Evolutionary conservation across 768 basidiomycete genomes (phyloP).

Genomic region (Naematelia encephala): DNA sequence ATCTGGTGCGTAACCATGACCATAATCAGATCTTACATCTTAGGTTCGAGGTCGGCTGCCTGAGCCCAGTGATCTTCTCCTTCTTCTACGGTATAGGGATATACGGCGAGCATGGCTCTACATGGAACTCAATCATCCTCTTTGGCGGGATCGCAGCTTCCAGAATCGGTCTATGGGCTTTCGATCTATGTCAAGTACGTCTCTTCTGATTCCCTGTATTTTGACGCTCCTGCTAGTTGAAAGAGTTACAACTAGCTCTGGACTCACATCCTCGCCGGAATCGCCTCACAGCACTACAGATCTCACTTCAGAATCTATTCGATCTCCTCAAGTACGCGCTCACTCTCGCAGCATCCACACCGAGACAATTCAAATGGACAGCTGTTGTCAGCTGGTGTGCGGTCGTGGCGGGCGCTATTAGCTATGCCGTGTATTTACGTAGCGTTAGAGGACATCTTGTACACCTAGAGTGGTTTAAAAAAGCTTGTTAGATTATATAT

Average conservation of each 20-base stretch:
- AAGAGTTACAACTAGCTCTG: conserved; percentile 44
- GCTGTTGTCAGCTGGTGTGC: conserved; percentile 41
- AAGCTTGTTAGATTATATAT: conserved; percentile 10
- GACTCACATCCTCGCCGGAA: conserved; percentile 42
- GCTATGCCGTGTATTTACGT: conserved; percentile 37
- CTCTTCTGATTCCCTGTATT: background rate
- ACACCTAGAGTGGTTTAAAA: conserved; percentile 33
- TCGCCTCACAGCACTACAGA: conserved; percentile 43
- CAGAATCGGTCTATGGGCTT: conserved; percentile 47
- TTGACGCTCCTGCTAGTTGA: conserved; percentile 27
- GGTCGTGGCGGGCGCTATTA: conserved; percentile 28
- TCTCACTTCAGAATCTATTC: conserved; percentile 43
- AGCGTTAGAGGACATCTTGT: conserved; percentile 39
- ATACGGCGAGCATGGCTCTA: conserved; percentile 34
- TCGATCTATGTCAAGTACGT: conserved; percentile 46
- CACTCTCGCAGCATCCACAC: conserved; percentile 32
- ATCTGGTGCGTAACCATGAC: conserved; percentile 35
- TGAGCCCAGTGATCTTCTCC: conserved; percentile 38
- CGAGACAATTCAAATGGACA: conserved; percentile 44
- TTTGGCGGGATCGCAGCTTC: conserved; percentile 45
- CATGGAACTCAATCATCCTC: conserved; percentile 30
- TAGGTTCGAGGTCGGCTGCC: conserved; percentile 45
- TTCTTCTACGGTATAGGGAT: conserved; percentile 39
- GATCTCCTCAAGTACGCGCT: conserved; percentile 47
- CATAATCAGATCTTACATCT: background rate